Evolutionary conservation across 331 rosid genomes (phyloP).

Genomic region (Quercus lobata): DNA sequence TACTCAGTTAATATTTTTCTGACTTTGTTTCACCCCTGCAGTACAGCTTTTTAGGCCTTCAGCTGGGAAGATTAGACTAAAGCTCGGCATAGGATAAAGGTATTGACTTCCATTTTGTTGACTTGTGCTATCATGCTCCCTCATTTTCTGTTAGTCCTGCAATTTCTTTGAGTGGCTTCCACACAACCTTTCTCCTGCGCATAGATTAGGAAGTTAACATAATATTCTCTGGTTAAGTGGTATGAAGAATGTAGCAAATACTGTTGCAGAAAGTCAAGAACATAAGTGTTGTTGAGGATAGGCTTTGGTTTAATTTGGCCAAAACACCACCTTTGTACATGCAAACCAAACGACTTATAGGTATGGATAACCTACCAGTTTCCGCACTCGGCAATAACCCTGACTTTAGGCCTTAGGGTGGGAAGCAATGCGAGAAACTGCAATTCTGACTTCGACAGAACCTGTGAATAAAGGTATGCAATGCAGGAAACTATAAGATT

Average conservation of each 20-base stretch:
- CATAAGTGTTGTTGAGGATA: neutral
- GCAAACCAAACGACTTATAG: neutral
- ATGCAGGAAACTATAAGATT: neutral
- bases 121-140: constrained; percentile 24
- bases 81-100: neutral
- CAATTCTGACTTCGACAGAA: constrained; percentile 84
- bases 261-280: no score
- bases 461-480: constrained; percentile 35
- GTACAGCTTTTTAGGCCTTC: constrained; percentile 9
- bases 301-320: no score
- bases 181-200: constrained; percentile 78
- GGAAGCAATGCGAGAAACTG: constrained; percentile 91
- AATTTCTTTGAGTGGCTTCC: constrained; percentile 87
- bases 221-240: neutral
- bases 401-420: constrained; percentile 78
- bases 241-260: neutral
- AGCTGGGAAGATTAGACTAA: neutral
- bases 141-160: constrained; percentile 50
- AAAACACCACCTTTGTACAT: neutral
- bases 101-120: neutral
- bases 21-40: no score
- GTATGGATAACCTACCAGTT: constrained; percentile 53
- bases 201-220: neutral
- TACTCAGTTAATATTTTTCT: no score
- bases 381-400: constrained; percentile 96